These are phyloP conservation scores for Fimicolochytrium jonesii DNA, from an alignment of 192 early-diverging fungal genomes.

Conservation along the genomic window DNA sequence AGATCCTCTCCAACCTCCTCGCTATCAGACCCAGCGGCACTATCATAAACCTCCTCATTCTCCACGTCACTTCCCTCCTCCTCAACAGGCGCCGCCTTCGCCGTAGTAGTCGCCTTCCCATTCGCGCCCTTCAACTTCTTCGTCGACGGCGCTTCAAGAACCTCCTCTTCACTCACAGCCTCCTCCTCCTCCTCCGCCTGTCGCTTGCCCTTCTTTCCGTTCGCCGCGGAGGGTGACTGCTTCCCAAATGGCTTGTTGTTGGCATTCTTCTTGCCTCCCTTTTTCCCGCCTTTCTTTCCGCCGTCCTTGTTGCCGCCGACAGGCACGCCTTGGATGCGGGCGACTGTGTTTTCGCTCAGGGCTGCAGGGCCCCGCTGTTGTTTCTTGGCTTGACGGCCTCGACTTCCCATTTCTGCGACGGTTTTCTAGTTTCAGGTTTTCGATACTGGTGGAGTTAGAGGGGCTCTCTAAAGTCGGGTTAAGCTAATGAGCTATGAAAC, in stretches of 20 bases:
- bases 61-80: slow-evolving; percentile 27
- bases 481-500: no score
- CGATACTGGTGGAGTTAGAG: no score
- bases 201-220: background rate
- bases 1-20: slow-evolving; percentile 20
- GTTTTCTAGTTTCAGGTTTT: no score
- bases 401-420: slow-evolving; percentile 38
- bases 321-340: slow-evolving; percentile 27
- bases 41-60: slow-evolving; percentile 20
- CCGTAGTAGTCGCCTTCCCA: background rate
- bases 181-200: slow-evolving; percentile 4
- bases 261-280: slow-evolving; percentile 2
- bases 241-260: slow-evolving; percentile 12
- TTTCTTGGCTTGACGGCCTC: slow-evolving; percentile 44
- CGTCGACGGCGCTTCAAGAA: background rate
- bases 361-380: slow-evolving; percentile 41
- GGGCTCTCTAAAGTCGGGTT: no score
- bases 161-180: slow-evolving; percentile 1
- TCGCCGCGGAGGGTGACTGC: background rate
- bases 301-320: slow-evolving; percentile 16
- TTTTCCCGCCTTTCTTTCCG: slow-evolving; percentile 6
- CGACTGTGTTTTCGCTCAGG: slow-evolving; percentile 28
- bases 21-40: slow-evolving; percentile 1
- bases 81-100: background rate
- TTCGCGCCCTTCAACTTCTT: slow-evolving; percentile 8